Base-by-base conservation (phyloP, 345 rosid genomes). In the Zanthoxylum bungeanum region DNA sequence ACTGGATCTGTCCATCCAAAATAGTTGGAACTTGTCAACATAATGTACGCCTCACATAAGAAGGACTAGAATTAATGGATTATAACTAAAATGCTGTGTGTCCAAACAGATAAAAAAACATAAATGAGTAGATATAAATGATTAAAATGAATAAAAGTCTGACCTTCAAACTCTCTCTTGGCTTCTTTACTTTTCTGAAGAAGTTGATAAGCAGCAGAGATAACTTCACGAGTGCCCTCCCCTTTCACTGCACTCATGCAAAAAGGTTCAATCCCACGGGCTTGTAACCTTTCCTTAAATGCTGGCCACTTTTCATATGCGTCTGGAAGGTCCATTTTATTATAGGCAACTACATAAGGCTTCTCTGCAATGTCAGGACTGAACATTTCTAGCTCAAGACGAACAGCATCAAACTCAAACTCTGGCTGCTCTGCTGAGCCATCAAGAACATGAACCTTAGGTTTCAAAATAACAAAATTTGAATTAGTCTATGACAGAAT, bases 271-370 rank as follows among this genome's bases (percentile, higher is more conserved):
- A 95, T 82, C 61, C 93, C 90, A 22, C 73, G 87, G 74, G 88
- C 89, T 82, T 84, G 84, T 53, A 88, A 85, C 36, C 47, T 78
- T 78, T 89, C 86, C 79, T 79, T 83, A 84, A 92, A 92, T 74
- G 77, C 75, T 7, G 84, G 75, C 98, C 96, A 92, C 25, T 87
- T 87, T 66, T 85, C 91, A 58, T 85, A 78, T 58, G 96, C 97
- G 64, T 92, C 96, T 2, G 90, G 93, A 75, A 95, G 92, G 79
- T 95, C 99, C 91, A 92, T 89, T 82, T 95, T 92, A 85, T 88
- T 95, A 75, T 63, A 89, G 47, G 97, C 97, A 81, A 92, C 93
- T 58, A 89, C 49, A 25, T 77, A 92, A 44, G 98, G 97, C 81
- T 92, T 92, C 73, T 84, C 96, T 24, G 93, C 89, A 30, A 89